phyloP scores from a whole-genome alignment of 2,329 filamentous ascomycete species.

The Exophiala calicioides region DNA sequence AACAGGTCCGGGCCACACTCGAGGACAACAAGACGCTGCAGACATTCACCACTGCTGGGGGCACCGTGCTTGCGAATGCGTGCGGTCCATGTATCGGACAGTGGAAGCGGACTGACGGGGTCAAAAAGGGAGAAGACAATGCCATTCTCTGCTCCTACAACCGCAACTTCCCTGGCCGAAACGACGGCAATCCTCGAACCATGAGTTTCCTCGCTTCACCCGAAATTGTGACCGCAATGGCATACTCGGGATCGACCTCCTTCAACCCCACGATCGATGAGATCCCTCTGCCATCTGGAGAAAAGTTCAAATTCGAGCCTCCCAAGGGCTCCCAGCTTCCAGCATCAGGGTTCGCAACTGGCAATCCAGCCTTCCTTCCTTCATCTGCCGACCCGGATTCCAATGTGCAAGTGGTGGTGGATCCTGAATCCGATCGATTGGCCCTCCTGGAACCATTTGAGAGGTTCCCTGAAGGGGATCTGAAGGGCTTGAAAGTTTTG shows the following conservation, averaged over 20 bases:
- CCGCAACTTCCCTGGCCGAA: conserved; percentile 95
- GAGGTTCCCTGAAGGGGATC: conserved; percentile 74
- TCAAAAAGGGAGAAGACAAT: conserved; percentile 81
- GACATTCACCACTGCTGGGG: conserved; percentile 83
- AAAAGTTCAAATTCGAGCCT: conserved; percentile 80
- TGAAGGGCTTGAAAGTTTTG: conserved; percentile 77
- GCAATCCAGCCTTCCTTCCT: conserved; percentile 72
- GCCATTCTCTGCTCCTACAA: conserved; percentile 98
- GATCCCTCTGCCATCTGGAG: conserved; percentile 75
- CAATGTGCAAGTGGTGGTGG: conserved; percentile 71
- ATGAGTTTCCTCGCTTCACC: conserved; percentile 99
- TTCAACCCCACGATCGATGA: conserved; percentile 95
- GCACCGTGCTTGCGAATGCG: conserved; percentile 88
- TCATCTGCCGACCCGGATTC: conserved; percentile 71
- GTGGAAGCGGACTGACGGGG: conserved; percentile 88
- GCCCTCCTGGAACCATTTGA: conserved; percentile 88
- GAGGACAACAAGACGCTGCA: conserved; percentile 83
- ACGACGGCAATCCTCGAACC: conserved; percentile 92
- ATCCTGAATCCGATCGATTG: conserved; percentile 84
- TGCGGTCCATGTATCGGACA: conserved; percentile 85
- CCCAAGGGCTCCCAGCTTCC: conserved; percentile 64
- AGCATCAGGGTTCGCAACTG: conserved; percentile 75
- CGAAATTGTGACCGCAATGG: conserved; percentile 94
- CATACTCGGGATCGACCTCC: conserved; percentile 85
- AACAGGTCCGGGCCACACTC: conserved; percentile 93